Conservation (phyloP, 2,329 filamentous ascomycete species). For the Parascedosporium putredinis region DNA sequence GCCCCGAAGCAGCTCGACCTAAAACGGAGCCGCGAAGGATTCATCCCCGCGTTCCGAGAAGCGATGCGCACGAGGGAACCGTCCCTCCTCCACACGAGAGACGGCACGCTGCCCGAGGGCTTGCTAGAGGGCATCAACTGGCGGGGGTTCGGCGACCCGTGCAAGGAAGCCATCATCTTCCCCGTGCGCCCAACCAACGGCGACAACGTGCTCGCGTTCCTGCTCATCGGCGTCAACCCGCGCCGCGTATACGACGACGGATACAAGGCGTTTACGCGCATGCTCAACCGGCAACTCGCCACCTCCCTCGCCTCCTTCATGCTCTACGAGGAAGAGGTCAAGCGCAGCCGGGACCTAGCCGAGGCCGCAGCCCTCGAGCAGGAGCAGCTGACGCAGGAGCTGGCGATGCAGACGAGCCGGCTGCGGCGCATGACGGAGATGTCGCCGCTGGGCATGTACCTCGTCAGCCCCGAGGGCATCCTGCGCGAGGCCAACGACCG, state of each 20-base stretch:
- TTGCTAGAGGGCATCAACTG: conserved; percentile 59
- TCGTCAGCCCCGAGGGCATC: conserved; percentile 58
- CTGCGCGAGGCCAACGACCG: conserved; percentile 77
- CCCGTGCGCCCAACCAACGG: conserved; percentile 57
- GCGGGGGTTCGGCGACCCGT: conserved; percentile 49
- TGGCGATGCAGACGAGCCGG: conserved; percentile 55
- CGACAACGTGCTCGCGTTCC: conserved; percentile 64
- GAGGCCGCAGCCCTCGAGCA: conserved; percentile 65
- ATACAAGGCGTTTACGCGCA: conserved; percentile 21
- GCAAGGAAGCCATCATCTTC: conserved; percentile 56
- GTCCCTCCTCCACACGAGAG: conserved; percentile 55
- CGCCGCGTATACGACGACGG: conserved; percentile 70
- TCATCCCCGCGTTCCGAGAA: conserved; percentile 65
- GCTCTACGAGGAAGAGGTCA: conserved; percentile 69
- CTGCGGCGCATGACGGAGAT: conserved; percentile 71
- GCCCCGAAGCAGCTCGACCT: conserved; percentile 57
- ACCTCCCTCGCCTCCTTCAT: conserved; percentile 75
- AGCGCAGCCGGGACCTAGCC: conserved; percentile 52
- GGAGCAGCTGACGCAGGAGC: conserved; percentile 65
- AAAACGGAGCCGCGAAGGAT: conserved; percentile 58
- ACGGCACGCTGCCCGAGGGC: conserved; percentile 52
- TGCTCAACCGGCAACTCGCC: neutral
- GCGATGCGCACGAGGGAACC: conserved; percentile 54
- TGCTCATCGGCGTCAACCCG: conserved; percentile 67
- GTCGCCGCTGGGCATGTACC: conserved; percentile 75